Base-by-base conservation (phyloP, 495 filamentous ascomycete genomes). In the Pyrenula massariospora region DNA sequence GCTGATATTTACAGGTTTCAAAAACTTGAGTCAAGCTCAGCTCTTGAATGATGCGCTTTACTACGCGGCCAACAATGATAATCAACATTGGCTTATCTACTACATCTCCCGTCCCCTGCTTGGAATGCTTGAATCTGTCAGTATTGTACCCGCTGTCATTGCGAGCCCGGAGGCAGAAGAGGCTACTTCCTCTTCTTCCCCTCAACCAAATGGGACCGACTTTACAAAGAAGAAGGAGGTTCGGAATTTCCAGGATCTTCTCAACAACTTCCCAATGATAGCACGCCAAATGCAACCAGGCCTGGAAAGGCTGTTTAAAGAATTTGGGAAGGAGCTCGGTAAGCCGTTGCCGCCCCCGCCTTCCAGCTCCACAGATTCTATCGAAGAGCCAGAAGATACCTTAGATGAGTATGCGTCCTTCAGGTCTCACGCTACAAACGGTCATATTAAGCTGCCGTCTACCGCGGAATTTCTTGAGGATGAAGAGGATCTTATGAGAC, bases 201-300 rank as follows among this genome's bases (percentile, higher is more conserved):
- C 42, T n/a, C 22, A 31, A 19, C 50, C 20, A 8, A 15, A 42
- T 8, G 8, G 15, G 15, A 42, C 31, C 5, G 8, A 5, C 31
- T 54, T 65, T 2, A 64, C 69, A 10, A 79, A 77, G 24, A 96
- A 95, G 70, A 95, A 95, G 68, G 87, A 95, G 60, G 85, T 99
- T 59, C 88, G 83, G 66, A 85, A 80, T 1, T 97, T 99, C 68
- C 87, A 86, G 54, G 93, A 97, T 56, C 76, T 99, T 50, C 77
- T 99, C 47, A 88, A 89, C 58, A 79, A 90, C 58, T 99, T 96
- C 58, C 94, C 94, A 11, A 90, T 94, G 80, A 99, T 99, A 60
- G 91, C 93, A 25, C 80, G 88, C 57, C 94, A 97, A 70, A 96
- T 97, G 92, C 89, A 96, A 63, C 81, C 84, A 1, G 94, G 94